These are phyloP conservation scores for Leccinum obscurum DNA, from an alignment of 768 basidiomycete species.

Conservation along the genomic window DNA sequence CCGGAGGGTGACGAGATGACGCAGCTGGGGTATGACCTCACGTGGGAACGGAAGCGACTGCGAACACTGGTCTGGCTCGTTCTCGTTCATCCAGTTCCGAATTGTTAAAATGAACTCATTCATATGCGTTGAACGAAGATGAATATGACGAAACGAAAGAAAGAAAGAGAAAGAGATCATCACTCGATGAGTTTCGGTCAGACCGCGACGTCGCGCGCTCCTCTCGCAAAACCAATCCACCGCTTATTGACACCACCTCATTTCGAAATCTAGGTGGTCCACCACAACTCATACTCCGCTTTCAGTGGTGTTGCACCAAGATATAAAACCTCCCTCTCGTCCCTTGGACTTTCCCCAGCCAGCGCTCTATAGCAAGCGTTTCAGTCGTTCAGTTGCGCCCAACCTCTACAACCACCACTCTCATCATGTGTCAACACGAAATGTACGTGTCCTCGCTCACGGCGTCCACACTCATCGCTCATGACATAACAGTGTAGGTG, in stretches of 20 bases:
- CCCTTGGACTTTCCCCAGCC: not conserved
- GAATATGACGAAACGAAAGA: not conserved
- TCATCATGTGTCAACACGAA: constrained; percentile 38
- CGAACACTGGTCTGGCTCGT: too few relatives aligned
- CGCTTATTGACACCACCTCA: constrained; percentile 2
- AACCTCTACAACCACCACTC: not conserved
- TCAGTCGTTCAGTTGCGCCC: not conserved
- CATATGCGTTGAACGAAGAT: not conserved
- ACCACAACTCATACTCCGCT: constrained; percentile 13
- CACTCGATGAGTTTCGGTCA: not conserved
- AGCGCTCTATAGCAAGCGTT: not conserved
- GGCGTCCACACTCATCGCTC: not conserved
- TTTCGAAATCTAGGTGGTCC: not conserved
- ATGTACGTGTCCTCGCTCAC: constrained; percentile 24
- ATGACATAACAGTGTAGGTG: constrained; percentile 32
- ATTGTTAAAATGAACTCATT: not conserved
- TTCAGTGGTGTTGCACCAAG: constrained; percentile 4
- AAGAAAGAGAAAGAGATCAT: not conserved
- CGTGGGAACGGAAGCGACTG: not conserved
- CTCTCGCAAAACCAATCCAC: not conserved
- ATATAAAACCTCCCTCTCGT: constrained; percentile 9
- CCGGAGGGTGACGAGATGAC: constrained; percentile 22
- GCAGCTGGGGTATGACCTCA: constrained; percentile 29
- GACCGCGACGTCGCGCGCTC: not conserved
- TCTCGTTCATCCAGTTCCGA: not conserved